Conservation (phyloP, 345 rosid species). For the Gossypium thurberi region DNA sequence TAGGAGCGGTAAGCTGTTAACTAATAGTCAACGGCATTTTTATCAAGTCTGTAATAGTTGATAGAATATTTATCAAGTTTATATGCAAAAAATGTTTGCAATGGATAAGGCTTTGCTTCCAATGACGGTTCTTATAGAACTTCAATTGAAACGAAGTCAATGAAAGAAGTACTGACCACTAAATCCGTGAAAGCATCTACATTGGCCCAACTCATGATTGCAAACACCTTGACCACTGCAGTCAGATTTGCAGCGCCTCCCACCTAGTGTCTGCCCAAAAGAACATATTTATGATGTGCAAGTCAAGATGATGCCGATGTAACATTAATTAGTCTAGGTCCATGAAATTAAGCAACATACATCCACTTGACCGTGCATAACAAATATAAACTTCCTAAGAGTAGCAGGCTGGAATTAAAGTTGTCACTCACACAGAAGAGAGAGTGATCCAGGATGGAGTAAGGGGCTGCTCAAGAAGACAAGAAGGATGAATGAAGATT, state of each 20-base stretch:
- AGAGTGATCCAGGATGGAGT: background rate
- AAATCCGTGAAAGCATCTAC: conserved; percentile 88
- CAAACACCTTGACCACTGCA: conserved; percentile 90
- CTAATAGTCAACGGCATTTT: background rate
- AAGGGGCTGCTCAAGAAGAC: background rate
- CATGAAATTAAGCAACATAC: background rate
- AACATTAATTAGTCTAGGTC: background rate
- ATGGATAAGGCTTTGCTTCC: background rate
- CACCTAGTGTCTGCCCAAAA: conserved; percentile 60
- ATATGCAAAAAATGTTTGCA: background rate
- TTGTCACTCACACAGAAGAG: background rate
- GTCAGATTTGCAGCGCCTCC: conserved; percentile 52
- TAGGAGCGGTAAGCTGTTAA: background rate
- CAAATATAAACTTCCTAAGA: background rate
- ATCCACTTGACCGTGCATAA: background rate
- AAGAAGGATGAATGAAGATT: background rate
- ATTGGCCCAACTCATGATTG: conserved; percentile 68
- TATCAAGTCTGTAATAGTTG: background rate
- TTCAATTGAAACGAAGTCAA: background rate
- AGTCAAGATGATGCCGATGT: background rate
- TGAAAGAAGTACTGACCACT: conserved; percentile 38
- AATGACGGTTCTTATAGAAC: background rate
- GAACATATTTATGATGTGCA: conserved; percentile 1
- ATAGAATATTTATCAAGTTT: background rate
- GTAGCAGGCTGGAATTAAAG: background rate